Percentiles rank a stretch among this genome's conserved stretches.
phyloP scores from a whole-genome alignment of 2,329 filamentous ascomycete genomes.

The Penicillium verrucosum region DNA sequence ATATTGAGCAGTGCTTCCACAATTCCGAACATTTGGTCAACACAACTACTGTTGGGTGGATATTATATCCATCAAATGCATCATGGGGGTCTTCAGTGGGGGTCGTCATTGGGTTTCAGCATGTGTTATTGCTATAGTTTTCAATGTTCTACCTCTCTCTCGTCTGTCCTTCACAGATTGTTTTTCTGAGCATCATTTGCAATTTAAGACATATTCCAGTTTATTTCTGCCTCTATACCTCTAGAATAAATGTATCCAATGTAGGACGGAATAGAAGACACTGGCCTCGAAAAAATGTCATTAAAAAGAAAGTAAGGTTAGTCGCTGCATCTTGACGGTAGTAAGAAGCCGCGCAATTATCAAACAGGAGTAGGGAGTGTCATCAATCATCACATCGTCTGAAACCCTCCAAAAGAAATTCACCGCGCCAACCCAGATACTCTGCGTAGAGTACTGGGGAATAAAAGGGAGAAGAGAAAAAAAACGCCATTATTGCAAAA shows the following conservation, averaged over 20 bases:
- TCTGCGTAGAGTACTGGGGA: background rate
- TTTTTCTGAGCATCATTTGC: background rate
- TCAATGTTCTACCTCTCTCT: background rate
- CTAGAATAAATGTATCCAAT: background rate
- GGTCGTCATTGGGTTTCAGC: constrained; percentile 1
- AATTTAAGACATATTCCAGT: background rate
- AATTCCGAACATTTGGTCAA: background rate
- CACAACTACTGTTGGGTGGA: background rate
- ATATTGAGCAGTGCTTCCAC: background rate
- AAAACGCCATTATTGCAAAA: background rate
- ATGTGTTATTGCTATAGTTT: background rate
- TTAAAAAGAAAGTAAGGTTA: background rate
- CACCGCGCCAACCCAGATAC: background rate
- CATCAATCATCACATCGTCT: constrained; percentile 23
- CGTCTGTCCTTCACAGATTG: background rate
- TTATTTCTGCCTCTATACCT: background rate
- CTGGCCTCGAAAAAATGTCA: background rate
- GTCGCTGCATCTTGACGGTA: background rate
- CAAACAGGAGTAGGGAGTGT: constrained; percentile 9
- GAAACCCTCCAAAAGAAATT: background rate
- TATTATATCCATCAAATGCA: background rate
- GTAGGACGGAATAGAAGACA: constrained; percentile 5
- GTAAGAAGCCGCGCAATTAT: background rate
- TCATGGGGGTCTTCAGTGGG: background rate
- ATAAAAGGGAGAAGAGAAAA: background rate